A percentile compares a stretch with the other conserved stretches of the same genome.
Conservation (phyloP, 306 rosid species). For the Datisca glomerata region DNA sequence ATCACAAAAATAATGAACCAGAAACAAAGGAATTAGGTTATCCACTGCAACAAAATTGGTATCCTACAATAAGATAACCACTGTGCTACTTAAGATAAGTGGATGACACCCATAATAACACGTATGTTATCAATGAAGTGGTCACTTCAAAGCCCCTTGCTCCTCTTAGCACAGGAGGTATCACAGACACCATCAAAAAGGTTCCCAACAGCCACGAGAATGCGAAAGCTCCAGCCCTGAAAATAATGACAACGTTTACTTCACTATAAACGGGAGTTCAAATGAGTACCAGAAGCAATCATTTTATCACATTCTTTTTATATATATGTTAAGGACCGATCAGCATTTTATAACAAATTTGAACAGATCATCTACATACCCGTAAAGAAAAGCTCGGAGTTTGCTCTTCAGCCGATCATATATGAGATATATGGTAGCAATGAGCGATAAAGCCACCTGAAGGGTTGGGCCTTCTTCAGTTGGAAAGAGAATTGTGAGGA, state of each 20-base stretch:
- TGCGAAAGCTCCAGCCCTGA: slow-evolving; percentile 78
- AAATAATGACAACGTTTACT: no score
- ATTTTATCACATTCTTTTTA: no score
- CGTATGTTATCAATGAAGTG: slow-evolving; percentile 62
- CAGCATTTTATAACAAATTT: background rate
- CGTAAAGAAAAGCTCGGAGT: slow-evolving; percentile 60
- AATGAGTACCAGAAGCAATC: no score
- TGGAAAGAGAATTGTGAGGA: slow-evolving; percentile 68
- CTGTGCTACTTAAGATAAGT: slow-evolving; percentile 55
- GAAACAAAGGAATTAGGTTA: slow-evolving; percentile 6
- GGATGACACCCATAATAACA: slow-evolving; percentile 77
- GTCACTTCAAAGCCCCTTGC: slow-evolving; percentile 80
- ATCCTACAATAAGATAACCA: slow-evolving; percentile 6
- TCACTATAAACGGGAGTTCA: no score
- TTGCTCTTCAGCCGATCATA: slow-evolving; percentile 73
- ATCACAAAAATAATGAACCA: slow-evolving; percentile 4
- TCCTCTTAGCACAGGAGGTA: slow-evolving; percentile 79
- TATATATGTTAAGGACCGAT: no score
- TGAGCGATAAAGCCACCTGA: slow-evolving; percentile 79
- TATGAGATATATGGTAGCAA: slow-evolving; percentile 73
- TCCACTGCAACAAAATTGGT: slow-evolving; percentile 32
- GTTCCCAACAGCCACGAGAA: slow-evolving; percentile 93
- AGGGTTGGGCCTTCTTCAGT: slow-evolving; percentile 98
- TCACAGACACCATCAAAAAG: slow-evolving; percentile 91
- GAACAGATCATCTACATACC: slow-evolving; percentile 40